These are phyloP conservation scores for Coemansia reversa DNA, from an alignment of 192 early-diverging fungal genomes.

Conservation along the genomic window DNA sequence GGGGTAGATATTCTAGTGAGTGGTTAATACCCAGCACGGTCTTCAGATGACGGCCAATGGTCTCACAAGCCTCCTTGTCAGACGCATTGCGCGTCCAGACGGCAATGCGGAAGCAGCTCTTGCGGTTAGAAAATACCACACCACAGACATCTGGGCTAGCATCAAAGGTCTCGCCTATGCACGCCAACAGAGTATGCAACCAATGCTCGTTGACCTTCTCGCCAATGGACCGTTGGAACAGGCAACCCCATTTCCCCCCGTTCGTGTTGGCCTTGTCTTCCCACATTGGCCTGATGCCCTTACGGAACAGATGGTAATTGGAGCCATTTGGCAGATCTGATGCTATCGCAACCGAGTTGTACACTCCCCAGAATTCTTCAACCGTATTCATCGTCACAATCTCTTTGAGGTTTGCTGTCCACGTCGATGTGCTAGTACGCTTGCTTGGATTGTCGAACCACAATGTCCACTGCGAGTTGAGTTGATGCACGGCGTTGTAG, in stretches of 20 bases:
- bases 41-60: slow-evolving; percentile 61
- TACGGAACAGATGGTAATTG: slow-evolving; percentile 95
- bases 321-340: slow-evolving; percentile 70
- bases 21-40: slow-evolving; percentile 50
- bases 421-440: slow-evolving; percentile 72
- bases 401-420: slow-evolving; percentile 83
- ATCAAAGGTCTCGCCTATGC: slow-evolving; percentile 85
- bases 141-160: slow-evolving; percentile 81
- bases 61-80: slow-evolving; percentile 39
- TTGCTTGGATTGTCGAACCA: slow-evolving; percentile 91
- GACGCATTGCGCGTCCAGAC: slow-evolving; percentile 72
- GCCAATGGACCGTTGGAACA: slow-evolving; percentile 68
- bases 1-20: slow-evolving; percentile 60
- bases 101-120: slow-evolving; percentile 77
- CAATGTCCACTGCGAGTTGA: slow-evolving; percentile 88
- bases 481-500: slow-evolving; percentile 84
- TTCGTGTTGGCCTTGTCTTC: slow-evolving; percentile 88
- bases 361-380: slow-evolving; percentile 97
- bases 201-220: slow-evolving; percentile 80
- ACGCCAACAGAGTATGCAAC: slow-evolving; percentile 84
- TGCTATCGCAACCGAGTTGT: slow-evolving; percentile 83
- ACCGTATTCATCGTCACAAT: slow-evolving; percentile 90
- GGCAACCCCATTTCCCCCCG: slow-evolving; percentile 89
- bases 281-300: slow-evolving; percentile 91
- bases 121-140: slow-evolving; percentile 82